Evolutionary conservation across 2,329 filamentous ascomycete genomes (phyloP), one percentile per base, ranked within the genome.

Genomic region (Talaromyces marneffei): DNA sequence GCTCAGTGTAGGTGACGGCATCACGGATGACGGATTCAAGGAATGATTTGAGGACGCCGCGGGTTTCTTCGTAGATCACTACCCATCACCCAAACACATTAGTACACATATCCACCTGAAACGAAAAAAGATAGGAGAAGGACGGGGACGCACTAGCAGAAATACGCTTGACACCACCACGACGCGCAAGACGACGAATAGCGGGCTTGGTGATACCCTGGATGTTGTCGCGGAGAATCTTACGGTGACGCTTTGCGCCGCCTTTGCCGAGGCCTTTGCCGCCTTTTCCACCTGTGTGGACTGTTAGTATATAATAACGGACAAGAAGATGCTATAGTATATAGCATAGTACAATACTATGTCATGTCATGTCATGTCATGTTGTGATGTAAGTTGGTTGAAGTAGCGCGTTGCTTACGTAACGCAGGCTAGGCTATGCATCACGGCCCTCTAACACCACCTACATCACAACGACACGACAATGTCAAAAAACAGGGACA

Each of bases 161-260:
- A 75, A 97, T 97, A 96, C 92, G 92, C 91, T 97, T 97, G 85
- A 97, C 92, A 92, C 92, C 92, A 79, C 93, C 92, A 95, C 92
- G 92, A 83, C 92, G 92, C 67, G 92, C 92, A 77, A 97, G 92
- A 95, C 93, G 92, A 73, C 92, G 90, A 81, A 97, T 97, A 71
- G 92, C 92, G 72, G 92, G 93, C 89, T 97, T 97, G 77, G 92
- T 97, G 78, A 97, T 97, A 82, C 92, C 92, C 84, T 97, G 92
- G 77, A 97, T 97, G 90, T 97, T 97, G 89, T 97, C 93, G 81
- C 93, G 92, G 80, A 97, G 85, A 86, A 97, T 97, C 90, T 97
- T 97, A 75, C 93, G 89, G 83, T 97, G 93, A 81, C 93, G 93
- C 90, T 97, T 97, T 82, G 93, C 93, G 80, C 93, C 93, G 67